Evolutionary conservation across 2,329 filamentous ascomycete genomes (phyloP), one percentile per base, ranked within the genome.

Genomic region (Mollisia scopiformis): DNA sequence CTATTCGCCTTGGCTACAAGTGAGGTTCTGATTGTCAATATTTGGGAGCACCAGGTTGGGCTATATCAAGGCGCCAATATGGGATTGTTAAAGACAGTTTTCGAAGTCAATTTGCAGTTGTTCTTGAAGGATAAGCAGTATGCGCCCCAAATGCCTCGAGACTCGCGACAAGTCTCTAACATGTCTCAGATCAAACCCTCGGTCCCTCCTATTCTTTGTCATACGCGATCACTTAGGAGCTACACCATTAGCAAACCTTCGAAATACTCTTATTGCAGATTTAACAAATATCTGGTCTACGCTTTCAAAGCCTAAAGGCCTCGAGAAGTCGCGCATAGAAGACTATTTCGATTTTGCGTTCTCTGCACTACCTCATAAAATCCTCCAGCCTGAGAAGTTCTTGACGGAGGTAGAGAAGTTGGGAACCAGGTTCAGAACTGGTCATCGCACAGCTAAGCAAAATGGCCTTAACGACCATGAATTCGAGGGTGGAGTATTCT

Each of bases 281-380:
- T 82, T 99, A 64, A 88, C 88, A 54, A 91, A 94, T 74, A 92
- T 99, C 70, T 99, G 95, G 95, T 85, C 89, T 2, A 90, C 92
- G 52, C 89, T 99, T 62, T 93, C 93, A 41, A 99, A 99, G 75
- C 95, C 95, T 3, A 79, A 88, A 31, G 94, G 94, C 0, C 83
- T 98, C 59, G 95, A 99, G 74, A 87, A 88, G 67, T 94, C 94
- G 21, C 87, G 84, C 59, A 98, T 99, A 66, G 91, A 95, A 69
- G 94, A 99, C 74, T 99, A 98, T 79, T 99, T 99, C 72, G 95
- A 99, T 78, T 98, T 99, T 76, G 93, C 93, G 57, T 99, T 99
- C 73, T 92, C 93, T 51, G 93, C 94, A 0, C 84, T 99, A 23
- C 95, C 95, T 3, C 95, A 99, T 82, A 99, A 99, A 80, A 93